Evolutionary conservation across 305 asterid species (phyloP), one percentile per base, ranked within the genome.

Genomic region (Fraxinus dipetala): DNA sequence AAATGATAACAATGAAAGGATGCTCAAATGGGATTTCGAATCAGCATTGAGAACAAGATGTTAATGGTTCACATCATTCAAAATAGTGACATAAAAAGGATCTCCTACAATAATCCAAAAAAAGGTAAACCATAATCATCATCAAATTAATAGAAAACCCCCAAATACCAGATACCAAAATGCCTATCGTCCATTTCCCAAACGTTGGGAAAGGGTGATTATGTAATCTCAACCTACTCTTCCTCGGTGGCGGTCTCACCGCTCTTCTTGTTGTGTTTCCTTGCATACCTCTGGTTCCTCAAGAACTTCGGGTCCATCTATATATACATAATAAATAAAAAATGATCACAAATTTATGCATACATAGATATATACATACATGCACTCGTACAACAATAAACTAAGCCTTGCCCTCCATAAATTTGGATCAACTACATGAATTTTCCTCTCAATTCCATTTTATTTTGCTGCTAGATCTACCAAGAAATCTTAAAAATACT

Each of bases 251-350:
- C 87, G 24, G 40, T 85, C 35, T 81, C 96, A n/a, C 54, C 89
- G 56, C 76, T 83, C 74, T 85, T 87, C 73, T 90, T 93, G 93
- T 93, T 93, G 84, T 93, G 98, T 90, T 92, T 93, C 89, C 97
- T 89, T 0, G 98, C 98, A 77, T 93, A 92, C 95, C 97, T 93
- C 88, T 92, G 98, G 90, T 93, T 93, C 91, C 97, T 92, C 94
- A 93, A 84, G 48, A 93, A 93, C 94, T 93, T 93, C n/a, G 98
- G 98, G 80, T 93, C 98, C 98, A 93, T 93, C 97, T 93, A 80
- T 67, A 18, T 0, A 69, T 14, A 30, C 22, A 10, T 16, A 61
- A 10, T 16, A 61, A 63, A 6, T 26, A 30, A 11, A 22, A 16
- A 74, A 32, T 2, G 69, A 34, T 7, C 5, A 6, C 35, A 18